Percentiles rank a stretch among this genome's conserved stretches.
Conservation (phyloP, 345 rosid genomes). For the Populus euphratica region DNA sequence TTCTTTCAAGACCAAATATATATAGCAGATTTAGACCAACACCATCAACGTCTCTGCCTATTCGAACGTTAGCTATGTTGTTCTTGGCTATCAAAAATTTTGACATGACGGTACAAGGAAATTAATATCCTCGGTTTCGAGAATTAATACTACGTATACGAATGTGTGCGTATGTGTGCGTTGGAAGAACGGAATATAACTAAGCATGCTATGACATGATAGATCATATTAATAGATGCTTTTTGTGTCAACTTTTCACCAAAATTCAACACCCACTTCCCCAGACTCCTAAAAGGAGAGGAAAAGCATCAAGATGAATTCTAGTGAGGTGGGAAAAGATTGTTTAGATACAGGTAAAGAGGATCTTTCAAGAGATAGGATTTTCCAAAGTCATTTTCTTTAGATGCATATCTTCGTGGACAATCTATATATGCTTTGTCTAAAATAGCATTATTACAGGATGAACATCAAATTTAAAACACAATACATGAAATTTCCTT, state of each 20-base stretch:
- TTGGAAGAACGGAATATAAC: too few species aligned
- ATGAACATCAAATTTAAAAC: neutral
- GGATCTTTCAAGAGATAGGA: slow-evolving; percentile 21
- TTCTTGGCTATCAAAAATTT: too few species aligned
- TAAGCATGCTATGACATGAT: too few species aligned
- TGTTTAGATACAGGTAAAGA: slow-evolving; percentile 15
- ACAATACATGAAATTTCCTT: too few species aligned
- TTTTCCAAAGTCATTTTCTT: neutral
- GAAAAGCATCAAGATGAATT: neutral
- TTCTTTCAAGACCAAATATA: too few species aligned
- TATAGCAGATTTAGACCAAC: too few species aligned
- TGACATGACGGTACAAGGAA: too few species aligned
- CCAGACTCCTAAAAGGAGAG: neutral
- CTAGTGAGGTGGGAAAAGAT: neutral
- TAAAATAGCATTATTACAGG: neutral
- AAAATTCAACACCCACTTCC: slow-evolving; percentile 10
- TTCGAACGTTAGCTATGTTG: too few species aligned
- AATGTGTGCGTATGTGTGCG: too few species aligned
- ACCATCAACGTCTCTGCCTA: too few species aligned
- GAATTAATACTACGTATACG: too few species aligned
- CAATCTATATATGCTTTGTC: neutral
- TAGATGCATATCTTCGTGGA: slow-evolving; percentile 4
- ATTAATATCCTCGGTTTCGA: too few species aligned
- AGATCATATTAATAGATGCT: neutral
- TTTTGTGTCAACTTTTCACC: slow-evolving; percentile 1